These are phyloP conservation scores for Amylocystis lapponica DNA, from an alignment of 768 basidiomycete species.

Conservation along the genomic window DNA sequence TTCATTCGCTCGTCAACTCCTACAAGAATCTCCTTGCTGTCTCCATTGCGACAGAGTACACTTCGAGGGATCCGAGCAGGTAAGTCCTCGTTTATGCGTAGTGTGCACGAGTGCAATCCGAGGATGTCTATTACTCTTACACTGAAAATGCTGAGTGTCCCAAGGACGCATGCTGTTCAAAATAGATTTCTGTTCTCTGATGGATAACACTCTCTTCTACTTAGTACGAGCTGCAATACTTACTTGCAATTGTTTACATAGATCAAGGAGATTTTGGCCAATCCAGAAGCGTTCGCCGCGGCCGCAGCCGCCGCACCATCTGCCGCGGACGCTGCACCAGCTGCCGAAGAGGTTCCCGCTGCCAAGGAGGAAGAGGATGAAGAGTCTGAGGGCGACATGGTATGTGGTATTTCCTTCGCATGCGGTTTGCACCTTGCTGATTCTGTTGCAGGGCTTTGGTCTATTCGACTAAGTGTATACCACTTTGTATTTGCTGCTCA, in stretches of 20 bases:
- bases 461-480: conserved; percentile 68
- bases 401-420: conserved; percentile 27
- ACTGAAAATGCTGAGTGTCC: conserved; percentile 84
- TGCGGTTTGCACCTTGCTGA: conserved; percentile 1
- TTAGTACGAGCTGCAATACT: not conserved
- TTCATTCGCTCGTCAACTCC: conserved; percentile 94
- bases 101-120: conserved; percentile 15
- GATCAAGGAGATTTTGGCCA: conserved; percentile 95
- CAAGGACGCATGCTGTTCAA: conserved; percentile 33
- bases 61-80: conserved; percentile 95
- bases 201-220: conserved; percentile 11
- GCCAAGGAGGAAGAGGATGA: conserved; percentile 63
- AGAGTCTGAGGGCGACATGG: conserved; percentile 88
- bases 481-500: conserved; percentile 7
- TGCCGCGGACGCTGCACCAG: conserved; percentile 51
- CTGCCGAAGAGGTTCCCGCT: conserved; percentile 36
- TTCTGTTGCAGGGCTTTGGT: conserved; percentile 71
- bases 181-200: conserved; percentile 20
- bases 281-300: conserved; percentile 95
- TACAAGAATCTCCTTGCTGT: conserved; percentile 98
- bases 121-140: conserved; percentile 38
- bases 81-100: conserved; percentile 30
- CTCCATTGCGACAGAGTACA: conserved; percentile 87
- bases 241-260: conserved; percentile 23
- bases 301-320: conserved; percentile 61